phyloP scores from a whole-genome alignment of 2,329 filamentous ascomycete species.

The Leptosphaerulina australis region DNA sequence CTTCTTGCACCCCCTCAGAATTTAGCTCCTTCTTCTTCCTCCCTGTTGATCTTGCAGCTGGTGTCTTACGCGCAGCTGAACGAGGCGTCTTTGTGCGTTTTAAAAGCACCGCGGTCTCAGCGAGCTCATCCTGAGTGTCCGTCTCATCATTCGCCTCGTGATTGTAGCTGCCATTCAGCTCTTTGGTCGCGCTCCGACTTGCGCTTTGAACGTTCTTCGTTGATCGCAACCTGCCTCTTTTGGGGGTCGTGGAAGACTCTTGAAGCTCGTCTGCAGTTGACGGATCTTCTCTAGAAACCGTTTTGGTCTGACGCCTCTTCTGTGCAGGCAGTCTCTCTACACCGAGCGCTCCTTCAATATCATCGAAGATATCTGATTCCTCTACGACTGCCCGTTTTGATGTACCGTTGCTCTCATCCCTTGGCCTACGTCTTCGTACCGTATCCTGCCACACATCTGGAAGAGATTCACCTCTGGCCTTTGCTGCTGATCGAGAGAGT shows the following conservation, averaged over 20 bases:
- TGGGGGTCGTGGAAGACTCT: slow-evolving; percentile 23
- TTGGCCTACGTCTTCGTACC: slow-evolving; percentile 13
- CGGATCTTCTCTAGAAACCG: slow-evolving; percentile 7
- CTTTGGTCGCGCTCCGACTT: slow-evolving; percentile 20
- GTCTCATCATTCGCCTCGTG: slow-evolving; percentile 15
- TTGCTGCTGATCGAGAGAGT: slow-evolving; percentile 23
- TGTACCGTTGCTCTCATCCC: slow-evolving; percentile 20
- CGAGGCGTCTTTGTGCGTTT: slow-evolving; percentile 23
- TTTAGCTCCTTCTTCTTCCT: slow-evolving; percentile 21
- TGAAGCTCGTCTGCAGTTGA: slow-evolving; percentile 23
- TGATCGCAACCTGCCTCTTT: slow-evolving; percentile 23
- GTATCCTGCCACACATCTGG: slow-evolving; percentile 19
- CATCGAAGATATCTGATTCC: slow-evolving; percentile 50
- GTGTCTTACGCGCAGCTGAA: slow-evolving; percentile 23
- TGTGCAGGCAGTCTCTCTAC: slow-evolving; percentile 22
- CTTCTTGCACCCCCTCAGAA: slow-evolving; percentile 14
- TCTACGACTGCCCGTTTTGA: slow-evolving; percentile 17
- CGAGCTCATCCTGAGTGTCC: slow-evolving; percentile 31
- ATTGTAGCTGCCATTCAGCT: slow-evolving; percentile 19
- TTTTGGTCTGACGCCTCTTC: slow-evolving; percentile 17
- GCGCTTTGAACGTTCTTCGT: slow-evolving; percentile 25
- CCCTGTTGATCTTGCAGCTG: slow-evolving; percentile 14
- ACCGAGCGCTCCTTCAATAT: slow-evolving; percentile 52
- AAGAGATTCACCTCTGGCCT: slow-evolving; percentile 16
- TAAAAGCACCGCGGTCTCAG: slow-evolving; percentile 19